Evolutionary conservation across 2,329 filamentous ascomycete species (phyloP).

Genomic region (Ascomycota sp.): DNA sequence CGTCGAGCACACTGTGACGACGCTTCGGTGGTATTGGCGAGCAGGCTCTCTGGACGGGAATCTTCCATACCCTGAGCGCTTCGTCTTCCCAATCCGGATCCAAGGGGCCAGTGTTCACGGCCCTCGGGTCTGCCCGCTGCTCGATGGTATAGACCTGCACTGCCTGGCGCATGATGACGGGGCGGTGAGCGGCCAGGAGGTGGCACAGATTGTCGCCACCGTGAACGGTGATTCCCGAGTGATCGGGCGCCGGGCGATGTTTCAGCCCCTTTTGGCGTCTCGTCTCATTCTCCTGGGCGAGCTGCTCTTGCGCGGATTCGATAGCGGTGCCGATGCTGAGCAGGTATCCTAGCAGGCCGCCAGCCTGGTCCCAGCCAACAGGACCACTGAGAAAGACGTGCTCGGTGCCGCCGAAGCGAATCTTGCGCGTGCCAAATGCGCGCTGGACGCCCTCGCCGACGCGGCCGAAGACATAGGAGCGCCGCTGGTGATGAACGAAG

Average conservation of each 20-base stretch:
- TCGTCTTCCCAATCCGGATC: conserved; percentile 56
- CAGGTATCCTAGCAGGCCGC: conserved; percentile 69
- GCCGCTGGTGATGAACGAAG: conserved; percentile 59
- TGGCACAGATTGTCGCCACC: conserved; percentile 66
- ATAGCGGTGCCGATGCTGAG: conserved; percentile 60
- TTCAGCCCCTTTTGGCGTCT: conserved; percentile 18
- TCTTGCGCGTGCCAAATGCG: conserved; percentile 45
- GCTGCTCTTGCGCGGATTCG: conserved; percentile 22
- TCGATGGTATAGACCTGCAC: conserved; percentile 57
- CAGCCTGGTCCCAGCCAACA: conserved; percentile 54
- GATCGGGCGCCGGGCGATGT: conserved; percentile 5
- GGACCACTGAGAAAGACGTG: conserved; percentile 70
- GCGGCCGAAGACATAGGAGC: conserved; percentile 71
- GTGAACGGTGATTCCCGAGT: conserved; percentile 41
- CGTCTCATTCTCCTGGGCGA: conserved; percentile 17
- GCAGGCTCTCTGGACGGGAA: conserved; percentile 26
- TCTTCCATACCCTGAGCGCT: conserved; percentile 67
- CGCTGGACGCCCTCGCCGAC: conserved; percentile 72
- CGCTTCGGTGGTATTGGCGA: conserved; percentile 17
- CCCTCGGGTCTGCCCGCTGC: conserved; percentile 26
- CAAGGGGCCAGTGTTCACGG: conserved; percentile 6
- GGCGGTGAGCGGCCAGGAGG: conserved; percentile 58
- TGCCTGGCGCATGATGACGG: conserved; percentile 72
- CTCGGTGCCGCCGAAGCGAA: conserved; percentile 42
- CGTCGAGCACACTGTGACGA: conserved; percentile 6